These are phyloP conservation scores for Vicia sativa DNA, from an alignment of 306 rosid species.

Conservation along the genomic window DNA sequence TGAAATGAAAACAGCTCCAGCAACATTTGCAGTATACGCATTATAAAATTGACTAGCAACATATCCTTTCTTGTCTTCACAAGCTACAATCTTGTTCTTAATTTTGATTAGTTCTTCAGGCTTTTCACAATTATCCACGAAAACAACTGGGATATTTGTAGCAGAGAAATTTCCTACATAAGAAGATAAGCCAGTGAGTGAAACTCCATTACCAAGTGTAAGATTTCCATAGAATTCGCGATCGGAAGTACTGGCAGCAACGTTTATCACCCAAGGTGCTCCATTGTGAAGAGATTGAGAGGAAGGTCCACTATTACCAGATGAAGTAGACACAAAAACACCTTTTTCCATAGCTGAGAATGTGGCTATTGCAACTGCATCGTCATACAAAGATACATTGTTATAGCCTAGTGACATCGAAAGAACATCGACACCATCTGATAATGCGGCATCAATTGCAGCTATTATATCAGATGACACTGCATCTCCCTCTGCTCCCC, in stretches of 20 bases:
- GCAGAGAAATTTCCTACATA: conserved; percentile 46
- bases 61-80: conserved; percentile 45
- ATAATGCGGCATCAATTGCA: conserved; percentile 71
- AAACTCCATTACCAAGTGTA: conserved; percentile 48
- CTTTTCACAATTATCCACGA: conserved; percentile 46
- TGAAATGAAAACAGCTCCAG: conserved; percentile 60
- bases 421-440: conserved; percentile 74
- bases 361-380: conserved; percentile 77
- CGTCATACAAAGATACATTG: conserved; percentile 46
- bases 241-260: conserved; percentile 66
- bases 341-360: conserved; percentile 69
- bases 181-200: conserved; percentile 52
- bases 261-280: conserved; percentile 56
- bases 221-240: conserved; percentile 54
- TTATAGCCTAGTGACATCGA: conserved; percentile 64
- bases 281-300: conserved; percentile 63
- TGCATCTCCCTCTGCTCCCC: conserved; percentile 46
- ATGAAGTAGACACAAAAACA: conserved; percentile 68
- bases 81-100: conserved; percentile 60
- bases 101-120: conserved; percentile 31
- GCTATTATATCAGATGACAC: conserved; percentile 59
- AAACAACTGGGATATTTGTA: conserved; percentile 46
- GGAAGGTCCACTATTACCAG: conserved; percentile 65
- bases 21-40: conserved; percentile 32
- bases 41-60: conserved; percentile 8